Evolutionary conservation across 345 rosid genomes (phyloP), one percentile per base, ranked within the genome.

Genomic region (Lumnitzera littorea): DNA sequence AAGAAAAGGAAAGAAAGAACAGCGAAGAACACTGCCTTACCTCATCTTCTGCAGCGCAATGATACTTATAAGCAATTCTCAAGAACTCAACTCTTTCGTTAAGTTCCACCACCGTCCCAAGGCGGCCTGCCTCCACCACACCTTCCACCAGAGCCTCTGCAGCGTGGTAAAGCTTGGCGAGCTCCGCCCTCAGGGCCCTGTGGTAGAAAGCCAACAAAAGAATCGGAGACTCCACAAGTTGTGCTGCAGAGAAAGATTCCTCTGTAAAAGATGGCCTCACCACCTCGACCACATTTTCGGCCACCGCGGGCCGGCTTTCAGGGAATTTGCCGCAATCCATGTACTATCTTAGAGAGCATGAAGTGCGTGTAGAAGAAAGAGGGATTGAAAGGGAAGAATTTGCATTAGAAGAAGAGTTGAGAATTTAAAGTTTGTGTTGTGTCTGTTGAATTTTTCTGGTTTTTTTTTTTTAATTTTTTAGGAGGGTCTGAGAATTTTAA

Each of bases 21-120:
- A 36, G 24, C 13, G 14, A 20, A 50, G 11, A 15, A 25, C 12
- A 50, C 13, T 27, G 46, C 53, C 80, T 54, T 53, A 91, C 97
- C 94, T 84, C 94, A 46, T 91, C 96, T 74, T 91, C 91, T 24
- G 83, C 84, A 23, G 85, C 81, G 52, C 72, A 53, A 59, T 88
- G 96, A 75, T 86, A 86, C 68, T 79, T 73, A 11, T 77, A 71
- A 0, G 78, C 87, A 66, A 85, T 88, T 70, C 79, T 84, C 56
- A 90, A 60, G 50, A 91, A 91, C 65, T 82, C 79, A 49, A 91
- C 79, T 65, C 84, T 72, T 46, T 72, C 70, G 23, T 49, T 61
- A 6, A 88, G 85, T 72, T 75, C 84, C 46, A 11, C 24, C 49
- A 71, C 25, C 31, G 25, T 60, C 65, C 78, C 78, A 2, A 24